A percentile compares a stretch with the other conserved stretches of the same genome.
Evolutionary conservation across 768 basidiomycete genomes (phyloP).

Genomic region (Russula olivacea): DNA sequence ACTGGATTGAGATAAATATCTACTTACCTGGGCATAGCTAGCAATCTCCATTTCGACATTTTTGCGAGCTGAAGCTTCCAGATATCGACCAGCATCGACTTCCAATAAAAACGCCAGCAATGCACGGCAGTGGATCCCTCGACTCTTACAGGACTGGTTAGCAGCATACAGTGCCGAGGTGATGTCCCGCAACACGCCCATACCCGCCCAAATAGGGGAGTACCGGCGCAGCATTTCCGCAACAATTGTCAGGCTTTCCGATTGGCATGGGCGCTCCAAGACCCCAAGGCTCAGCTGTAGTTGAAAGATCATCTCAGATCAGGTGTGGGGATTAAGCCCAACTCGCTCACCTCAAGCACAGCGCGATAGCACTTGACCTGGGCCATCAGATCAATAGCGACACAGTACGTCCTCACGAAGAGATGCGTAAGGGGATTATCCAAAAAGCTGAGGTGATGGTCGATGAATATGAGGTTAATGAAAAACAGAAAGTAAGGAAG

Average conservation of each 20-base stretch:
- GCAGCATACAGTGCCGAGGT: conserved; percentile 54
- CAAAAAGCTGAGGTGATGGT: conserved; percentile 3
- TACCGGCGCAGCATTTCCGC: conserved; percentile 71
- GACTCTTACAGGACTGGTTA: conserved; percentile 56
- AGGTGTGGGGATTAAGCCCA: not conserved
- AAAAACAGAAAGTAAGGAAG: too few relatives aligned
- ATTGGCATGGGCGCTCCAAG: conserved; percentile 47
- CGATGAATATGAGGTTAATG: not conserved
- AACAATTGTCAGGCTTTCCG: conserved; percentile 51
- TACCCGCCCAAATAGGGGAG: conserved; percentile 70
- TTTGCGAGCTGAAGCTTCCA: conserved; percentile 51
- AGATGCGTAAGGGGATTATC: conserved; percentile 14
- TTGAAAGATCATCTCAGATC: not conserved
- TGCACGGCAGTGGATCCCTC: conserved; percentile 59
- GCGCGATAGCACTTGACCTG: conserved; percentile 59
- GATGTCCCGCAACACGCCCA: conserved; percentile 55
- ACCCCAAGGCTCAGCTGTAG: conserved; percentile 36
- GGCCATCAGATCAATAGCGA: conserved; percentile 54
- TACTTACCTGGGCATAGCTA: conserved; percentile 53
- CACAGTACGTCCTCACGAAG: conserved; percentile 51
- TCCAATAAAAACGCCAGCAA: conserved; percentile 59
- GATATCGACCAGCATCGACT: conserved; percentile 55
- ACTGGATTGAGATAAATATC: conserved; percentile 1
- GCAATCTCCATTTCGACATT: conserved; percentile 55
- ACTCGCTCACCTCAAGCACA: conserved; percentile 56